A percentile compares a stretch with the other conserved stretches of the same genome.
Conservation (phyloP, 352 stramenopile genomes). For the Globisporangium yorkense region DNA sequence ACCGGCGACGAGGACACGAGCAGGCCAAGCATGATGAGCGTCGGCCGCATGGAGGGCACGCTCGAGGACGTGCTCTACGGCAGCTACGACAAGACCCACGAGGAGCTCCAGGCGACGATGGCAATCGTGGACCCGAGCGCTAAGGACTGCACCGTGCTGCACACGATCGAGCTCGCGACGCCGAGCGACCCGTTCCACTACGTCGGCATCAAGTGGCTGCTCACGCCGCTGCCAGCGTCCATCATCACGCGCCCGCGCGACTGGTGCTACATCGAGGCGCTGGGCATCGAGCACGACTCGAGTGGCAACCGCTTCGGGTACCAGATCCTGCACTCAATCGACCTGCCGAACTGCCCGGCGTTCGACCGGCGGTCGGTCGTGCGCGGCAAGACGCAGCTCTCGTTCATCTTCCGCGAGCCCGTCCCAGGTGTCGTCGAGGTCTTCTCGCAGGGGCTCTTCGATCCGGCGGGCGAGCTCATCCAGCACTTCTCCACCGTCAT, state of each 20-base stretch:
- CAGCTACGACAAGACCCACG: slow-evolving; percentile 25
- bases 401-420: slow-evolving; percentile 31
- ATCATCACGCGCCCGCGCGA: slow-evolving; percentile 18
- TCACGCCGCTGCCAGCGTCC: slow-evolving; percentile 24
- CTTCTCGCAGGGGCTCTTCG: slow-evolving; percentile 34
- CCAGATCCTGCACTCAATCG: slow-evolving; percentile 35
- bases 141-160: slow-evolving; percentile 32
- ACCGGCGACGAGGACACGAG: slow-evolving; percentile 10
- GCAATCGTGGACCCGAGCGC: slow-evolving; percentile 19
- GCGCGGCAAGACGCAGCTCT: slow-evolving; percentile 22
- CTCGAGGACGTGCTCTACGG: slow-evolving; percentile 48
- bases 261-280: slow-evolving; percentile 29
- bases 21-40: slow-evolving; percentile 20
- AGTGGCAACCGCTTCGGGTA: slow-evolving; percentile 29
- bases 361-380: slow-evolving; percentile 23
- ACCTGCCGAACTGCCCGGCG: slow-evolving; percentile 27
- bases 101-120: slow-evolving; percentile 31
- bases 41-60: slow-evolving; percentile 34
- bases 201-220: slow-evolving; percentile 42
- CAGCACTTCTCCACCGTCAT: slow-evolving; percentile 16
- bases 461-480: slow-evolving; percentile 31
- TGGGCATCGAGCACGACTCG: slow-evolving; percentile 29
- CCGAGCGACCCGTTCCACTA: slow-evolving; percentile 36
- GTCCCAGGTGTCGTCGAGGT: slow-evolving; percentile 31
- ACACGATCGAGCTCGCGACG: slow-evolving; percentile 31